phyloP scores from a whole-genome alignment of 1,284 basidiomycete species.

The Hemileia vastatrix region DNA sequence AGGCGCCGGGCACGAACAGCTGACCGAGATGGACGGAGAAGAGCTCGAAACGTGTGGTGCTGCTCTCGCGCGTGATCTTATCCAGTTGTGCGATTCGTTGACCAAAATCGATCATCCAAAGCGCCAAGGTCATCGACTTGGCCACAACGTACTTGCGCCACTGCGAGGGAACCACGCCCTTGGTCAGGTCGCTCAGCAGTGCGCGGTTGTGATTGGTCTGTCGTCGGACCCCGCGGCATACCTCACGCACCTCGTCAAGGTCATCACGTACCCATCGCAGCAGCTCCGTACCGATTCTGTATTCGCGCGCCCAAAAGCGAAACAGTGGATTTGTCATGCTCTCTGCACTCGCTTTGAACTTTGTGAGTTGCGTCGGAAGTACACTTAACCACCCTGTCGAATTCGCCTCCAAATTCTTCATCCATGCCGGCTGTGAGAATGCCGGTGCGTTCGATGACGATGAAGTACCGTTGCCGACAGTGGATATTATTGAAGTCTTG shows the following conservation, averaged over 20 bases:
- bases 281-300: constrained; percentile 62
- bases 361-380: too few species aligned
- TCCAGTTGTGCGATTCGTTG: constrained; percentile 71
- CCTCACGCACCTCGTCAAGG: constrained; percentile 65
- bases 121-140: constrained; percentile 58
- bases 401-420: constrained; percentile 67
- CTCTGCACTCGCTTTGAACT: too few species aligned
- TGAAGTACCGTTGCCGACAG: too few species aligned
- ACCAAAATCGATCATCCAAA: constrained; percentile 61
- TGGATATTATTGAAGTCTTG: too few species aligned
- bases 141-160: constrained; percentile 83
- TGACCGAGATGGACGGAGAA: constrained; percentile 75
- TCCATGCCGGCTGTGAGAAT: constrained; percentile 68
- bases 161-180: constrained; percentile 73
- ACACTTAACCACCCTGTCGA: constrained; percentile 70
- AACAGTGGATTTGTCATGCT: constrained; percentile 59
- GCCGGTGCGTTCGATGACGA: constrained; percentile 56
- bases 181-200: constrained; percentile 76
- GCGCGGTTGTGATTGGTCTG: constrained; percentile 85
- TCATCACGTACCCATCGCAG: constrained; percentile 67
- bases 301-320: constrained; percentile 78
- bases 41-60: too few species aligned
- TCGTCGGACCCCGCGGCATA: constrained; percentile 82
- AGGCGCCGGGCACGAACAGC: constrained; percentile 88
- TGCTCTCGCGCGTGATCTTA: constrained; percentile 57